These are phyloP conservation scores for Carex scoparia DNA, from an alignment of 176 grass and related monocot genomes.

Conservation along the genomic window DNA sequence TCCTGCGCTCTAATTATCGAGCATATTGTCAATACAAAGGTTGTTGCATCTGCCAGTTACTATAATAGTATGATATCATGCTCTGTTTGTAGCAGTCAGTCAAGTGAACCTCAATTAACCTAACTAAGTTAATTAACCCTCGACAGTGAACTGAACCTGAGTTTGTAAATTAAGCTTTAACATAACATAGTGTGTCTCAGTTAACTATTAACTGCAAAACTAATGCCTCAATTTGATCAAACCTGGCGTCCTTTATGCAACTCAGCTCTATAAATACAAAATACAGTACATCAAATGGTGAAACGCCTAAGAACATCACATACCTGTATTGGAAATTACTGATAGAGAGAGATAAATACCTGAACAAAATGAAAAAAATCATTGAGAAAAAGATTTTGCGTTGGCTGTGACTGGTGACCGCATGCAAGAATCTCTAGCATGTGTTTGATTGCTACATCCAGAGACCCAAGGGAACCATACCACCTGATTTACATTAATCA, in stretches of 20 bases:
- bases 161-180: background rate
- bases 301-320: background rate
- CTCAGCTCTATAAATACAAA: background rate
- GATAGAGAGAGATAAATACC: slow-evolving; percentile 30
- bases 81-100: background rate
- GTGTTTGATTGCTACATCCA: slow-evolving; percentile 91
- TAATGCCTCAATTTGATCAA: slow-evolving; percentile 1
- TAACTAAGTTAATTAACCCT: background rate
- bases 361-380: slow-evolving; percentile 97
- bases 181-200: background rate
- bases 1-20: slow-evolving; percentile 51
- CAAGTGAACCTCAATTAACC: background rate
- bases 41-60: slow-evolving; percentile 1
- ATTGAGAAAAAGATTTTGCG: slow-evolving; percentile 77
- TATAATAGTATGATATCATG: background rate
- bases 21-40: slow-evolving; percentile 20
- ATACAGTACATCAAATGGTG: background rate
- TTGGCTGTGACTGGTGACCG: slow-evolving; percentile 72
- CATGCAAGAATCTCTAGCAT: slow-evolving; percentile 93
- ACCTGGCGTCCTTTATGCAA: slow-evolving; percentile 7
- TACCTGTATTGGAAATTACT: background rate
- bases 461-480: slow-evolving; percentile 85
- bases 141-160: slow-evolving; percentile 10
- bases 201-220: background rate
- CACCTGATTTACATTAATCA: slow-evolving; percentile 51